phyloP scores from a whole-genome alignment of 2,329 filamentous ascomycete genomes.

The Dactylellina cionopaga region DNA sequence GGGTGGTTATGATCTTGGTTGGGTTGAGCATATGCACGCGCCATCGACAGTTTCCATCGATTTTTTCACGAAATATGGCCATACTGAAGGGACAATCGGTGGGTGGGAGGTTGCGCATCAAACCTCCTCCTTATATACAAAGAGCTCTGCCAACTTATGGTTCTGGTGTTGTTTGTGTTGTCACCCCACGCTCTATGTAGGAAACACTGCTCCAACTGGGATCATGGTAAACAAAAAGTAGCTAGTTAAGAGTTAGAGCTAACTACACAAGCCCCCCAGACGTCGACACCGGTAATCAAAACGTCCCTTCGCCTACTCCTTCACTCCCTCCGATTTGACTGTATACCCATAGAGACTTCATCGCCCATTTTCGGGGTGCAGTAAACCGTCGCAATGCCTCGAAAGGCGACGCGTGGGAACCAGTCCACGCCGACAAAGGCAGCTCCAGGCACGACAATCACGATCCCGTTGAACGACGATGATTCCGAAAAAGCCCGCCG shows the following conservation, averaged over 20 bases:
- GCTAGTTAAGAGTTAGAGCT: no score
- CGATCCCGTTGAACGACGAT: conserved; percentile 97
- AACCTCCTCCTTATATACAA: no score
- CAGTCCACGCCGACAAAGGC: conserved; percentile 40
- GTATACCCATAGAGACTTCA: no score
- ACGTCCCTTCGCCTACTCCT: background rate
- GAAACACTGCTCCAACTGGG: no score
- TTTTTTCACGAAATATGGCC: no score
- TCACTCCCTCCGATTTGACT: no score
- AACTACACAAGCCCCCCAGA: background rate
- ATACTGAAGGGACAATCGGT: background rate
- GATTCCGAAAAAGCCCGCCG: conserved; percentile 88
- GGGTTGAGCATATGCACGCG: no score
- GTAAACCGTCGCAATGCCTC: conserved; percentile 47
- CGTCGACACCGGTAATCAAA: background rate
- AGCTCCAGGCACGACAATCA: conserved; percentile 60
- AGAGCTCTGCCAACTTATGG: background rate
- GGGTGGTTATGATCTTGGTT: no score
- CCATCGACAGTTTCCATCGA: no score
- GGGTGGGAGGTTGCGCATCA: no score
- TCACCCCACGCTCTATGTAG: conserved; percentile 2
- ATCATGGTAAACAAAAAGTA: no score
- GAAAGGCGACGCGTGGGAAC: conserved; percentile 32
- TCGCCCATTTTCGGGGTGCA: no score
- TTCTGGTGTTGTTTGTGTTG: conserved; percentile 13